phyloP scores from a whole-genome alignment of 73 alveolate species.

The Symbiodinium pilosum region DNA sequence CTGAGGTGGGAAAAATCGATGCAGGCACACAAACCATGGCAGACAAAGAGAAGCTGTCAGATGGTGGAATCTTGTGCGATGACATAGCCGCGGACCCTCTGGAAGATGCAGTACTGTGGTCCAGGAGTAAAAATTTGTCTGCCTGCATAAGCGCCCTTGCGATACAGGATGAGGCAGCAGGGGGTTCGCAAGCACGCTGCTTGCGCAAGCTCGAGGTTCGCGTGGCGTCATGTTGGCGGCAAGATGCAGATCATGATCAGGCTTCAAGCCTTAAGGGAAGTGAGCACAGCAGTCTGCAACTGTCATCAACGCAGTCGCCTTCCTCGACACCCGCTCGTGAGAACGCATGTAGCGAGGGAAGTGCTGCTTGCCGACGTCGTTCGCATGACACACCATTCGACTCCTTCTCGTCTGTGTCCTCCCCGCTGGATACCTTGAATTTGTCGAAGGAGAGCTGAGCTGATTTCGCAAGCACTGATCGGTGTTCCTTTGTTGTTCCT shows the following conservation, averaged over 20 bases:
- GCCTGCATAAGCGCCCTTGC: constrained; percentile 50
- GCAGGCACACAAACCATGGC: constrained; percentile 46
- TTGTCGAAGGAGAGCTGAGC: constrained; percentile 26
- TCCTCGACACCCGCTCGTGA: neutral
- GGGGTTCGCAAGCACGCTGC: neutral
- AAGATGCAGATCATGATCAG: neutral
- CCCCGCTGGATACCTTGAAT: constrained; percentile 51
- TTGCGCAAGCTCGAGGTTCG: constrained; percentile 75
- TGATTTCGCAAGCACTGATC: neutral
- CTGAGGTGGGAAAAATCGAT: constrained; percentile 31
- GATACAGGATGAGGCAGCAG: neutral
- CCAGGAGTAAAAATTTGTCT: neutral
- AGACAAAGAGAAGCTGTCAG: neutral
- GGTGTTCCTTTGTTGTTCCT: neutral
- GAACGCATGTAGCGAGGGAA: neutral
- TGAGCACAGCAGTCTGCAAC: constrained; percentile 67
- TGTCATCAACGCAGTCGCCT: constrained; percentile 72
- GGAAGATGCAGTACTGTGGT: constrained; percentile 16
- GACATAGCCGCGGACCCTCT: constrained; percentile 10
- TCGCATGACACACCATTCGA: neutral
- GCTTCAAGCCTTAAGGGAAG: constrained; percentile 14
- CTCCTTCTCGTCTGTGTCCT: constrained; percentile 69
- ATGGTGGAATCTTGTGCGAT: neutral
- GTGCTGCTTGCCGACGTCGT: neutral
- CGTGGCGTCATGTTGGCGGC: constrained; percentile 70